Percentiles rank a stretch among this genome's conserved stretches.
Evolutionary conservation across 768 basidiomycete genomes (phyloP).

Genomic region (Boletus subparvulus): DNA sequence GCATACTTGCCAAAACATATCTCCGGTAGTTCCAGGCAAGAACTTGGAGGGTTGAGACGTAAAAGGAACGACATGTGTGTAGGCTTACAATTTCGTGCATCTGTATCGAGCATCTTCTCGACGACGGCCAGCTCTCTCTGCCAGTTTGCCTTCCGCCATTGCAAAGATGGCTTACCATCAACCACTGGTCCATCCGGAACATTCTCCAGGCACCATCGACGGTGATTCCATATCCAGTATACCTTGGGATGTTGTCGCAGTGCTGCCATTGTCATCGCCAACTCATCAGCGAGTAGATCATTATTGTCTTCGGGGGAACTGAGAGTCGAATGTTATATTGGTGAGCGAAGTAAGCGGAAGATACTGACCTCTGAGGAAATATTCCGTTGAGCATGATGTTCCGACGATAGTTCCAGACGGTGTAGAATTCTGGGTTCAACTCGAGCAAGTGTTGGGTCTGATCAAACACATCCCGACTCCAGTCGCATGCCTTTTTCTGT

Average conservation of each 20-base stretch:
- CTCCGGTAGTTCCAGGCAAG: constrained; percentile 94
- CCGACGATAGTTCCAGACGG: constrained; percentile 93
- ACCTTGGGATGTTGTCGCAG: constrained; percentile 90
- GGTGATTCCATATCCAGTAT: constrained; percentile 99
- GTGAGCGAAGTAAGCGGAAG: background rate
- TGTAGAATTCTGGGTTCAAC: constrained; percentile 94
- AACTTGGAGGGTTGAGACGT: constrained; percentile 50
- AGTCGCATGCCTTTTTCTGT: constrained; percentile 72
- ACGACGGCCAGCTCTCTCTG: constrained; percentile 81
- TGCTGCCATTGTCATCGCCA: constrained; percentile 76
- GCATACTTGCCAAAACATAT: constrained; percentile 75
- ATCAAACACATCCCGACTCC: constrained; percentile 71
- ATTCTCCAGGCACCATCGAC: constrained; percentile 90
- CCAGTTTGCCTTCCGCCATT: constrained; percentile 86
- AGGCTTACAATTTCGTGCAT: constrained; percentile 86
- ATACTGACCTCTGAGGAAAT: constrained; percentile 61
- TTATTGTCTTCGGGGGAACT: constrained; percentile 67
- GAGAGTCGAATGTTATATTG: constrained; percentile 16
- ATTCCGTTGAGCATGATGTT: constrained; percentile 71
- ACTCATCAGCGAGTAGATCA: constrained; percentile 63
- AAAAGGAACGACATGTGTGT: background rate
- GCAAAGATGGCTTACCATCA: constrained; percentile 42
- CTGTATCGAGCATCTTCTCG: constrained; percentile 89
- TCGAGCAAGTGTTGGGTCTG: constrained; percentile 75
- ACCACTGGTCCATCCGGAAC: constrained; percentile 71